Base-by-base conservation (phyloP, 2,329 filamentous ascomycete genomes). In the Clonostachys sp. region DNA sequence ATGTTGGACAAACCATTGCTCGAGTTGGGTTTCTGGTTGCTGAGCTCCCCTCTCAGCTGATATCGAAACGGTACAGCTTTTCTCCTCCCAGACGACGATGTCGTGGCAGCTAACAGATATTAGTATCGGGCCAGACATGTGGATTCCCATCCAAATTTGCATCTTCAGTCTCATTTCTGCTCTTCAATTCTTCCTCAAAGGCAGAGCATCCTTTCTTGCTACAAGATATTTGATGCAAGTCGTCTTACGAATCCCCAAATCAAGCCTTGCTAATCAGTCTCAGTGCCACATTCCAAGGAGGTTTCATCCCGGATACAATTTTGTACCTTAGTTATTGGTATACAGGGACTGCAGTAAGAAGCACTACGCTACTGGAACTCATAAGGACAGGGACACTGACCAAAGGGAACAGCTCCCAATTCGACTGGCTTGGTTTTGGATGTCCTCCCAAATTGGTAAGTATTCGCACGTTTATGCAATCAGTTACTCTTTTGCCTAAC, bases 311-410 rank as follows among this genome's bases (percentile, higher is more conserved):
- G 6, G 58, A 65, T 51, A 61, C 58, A 38, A 78, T 84, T 45
- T 65, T 84, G 1, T 87, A 86, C 57, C 70, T 87, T 2, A 81
- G 76, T 30, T 89, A 89, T 61, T 89, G 83, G 65, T 89, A 88
- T 64, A 88, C 78, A 12, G 77, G 80, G 3, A 75, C 41, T 53
- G 72, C 49, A 77, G 62, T 65, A 36, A 51, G 59, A 30, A 30
- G 9, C 4, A 30, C 24, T 9, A 30, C 6, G 24, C 24, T 9
- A 4, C 9, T 30, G 24, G 24, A 3, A 30, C 24, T 30, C 24
- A 30, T 30, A 30, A 30, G 24, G 24, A 30, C 24, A 4, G 24
- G 24, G 24, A 45, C 2, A 9, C 9, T 45, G 13, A 35, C 50
- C 57, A 7, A 57, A 44, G 24, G 45, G 17, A 4, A 3, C 16